Percentiles rank a stretch among this genome's conserved stretches.
Evolutionary conservation across 352 stramenopile species (phyloP).

Genomic region (Pilasporangium apinafurcum): DNA sequence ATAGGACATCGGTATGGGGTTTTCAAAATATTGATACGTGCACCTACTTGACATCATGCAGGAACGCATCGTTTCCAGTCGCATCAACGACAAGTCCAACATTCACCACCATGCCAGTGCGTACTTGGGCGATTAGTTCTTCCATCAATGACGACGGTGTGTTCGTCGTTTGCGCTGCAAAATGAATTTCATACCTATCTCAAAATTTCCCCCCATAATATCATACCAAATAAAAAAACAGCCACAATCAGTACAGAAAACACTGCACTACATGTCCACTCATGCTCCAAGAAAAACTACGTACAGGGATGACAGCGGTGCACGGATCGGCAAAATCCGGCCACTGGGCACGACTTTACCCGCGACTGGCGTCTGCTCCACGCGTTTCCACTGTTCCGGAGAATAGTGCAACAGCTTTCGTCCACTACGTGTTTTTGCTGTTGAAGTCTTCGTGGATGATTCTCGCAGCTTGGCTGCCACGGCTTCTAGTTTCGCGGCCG

Average conservation of each 20-base stretch:
- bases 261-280: neutral
- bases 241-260: neutral
- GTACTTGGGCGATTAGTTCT: conserved; percentile 61
- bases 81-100: conserved; percentile 78
- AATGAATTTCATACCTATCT: conserved; percentile 80
- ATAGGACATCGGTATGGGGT: neutral
- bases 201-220: neutral
- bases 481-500: neutral
- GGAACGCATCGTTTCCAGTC: conserved; percentile 56
- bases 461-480: conserved; percentile 41
- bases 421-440: conserved; percentile 10
- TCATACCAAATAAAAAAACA: neutral
- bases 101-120: conserved; percentile 53
- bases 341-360: conserved; percentile 38
- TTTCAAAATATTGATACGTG: neutral
- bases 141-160: conserved; percentile 76
- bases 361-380: conserved; percentile 49
- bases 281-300: conserved; percentile 3
- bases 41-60: conserved; percentile 72
- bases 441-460: conserved; percentile 10
- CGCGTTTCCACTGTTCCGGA: conserved; percentile 51
- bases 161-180: conserved; percentile 45
- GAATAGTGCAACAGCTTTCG: conserved; percentile 72
- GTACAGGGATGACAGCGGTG: conserved; percentile 74
- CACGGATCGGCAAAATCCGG: conserved; percentile 71